phyloP scores from a whole-genome alignment of 371 early-diverging fungal species.

The Actinomortierella ambigua region DNA sequence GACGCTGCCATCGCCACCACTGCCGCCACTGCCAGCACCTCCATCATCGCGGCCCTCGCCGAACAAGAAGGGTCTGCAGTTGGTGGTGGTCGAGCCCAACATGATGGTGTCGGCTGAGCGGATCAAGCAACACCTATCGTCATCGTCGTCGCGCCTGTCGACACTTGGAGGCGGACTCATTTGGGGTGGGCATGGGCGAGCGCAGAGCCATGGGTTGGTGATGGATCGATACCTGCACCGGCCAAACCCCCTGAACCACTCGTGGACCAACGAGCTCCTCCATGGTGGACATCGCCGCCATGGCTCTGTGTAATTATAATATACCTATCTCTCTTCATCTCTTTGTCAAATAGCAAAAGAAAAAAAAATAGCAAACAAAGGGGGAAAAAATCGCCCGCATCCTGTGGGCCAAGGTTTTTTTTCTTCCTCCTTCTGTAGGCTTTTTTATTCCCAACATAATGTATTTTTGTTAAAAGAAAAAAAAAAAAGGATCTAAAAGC shows the following conservation, averaged over 20 bases:
- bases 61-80: too few species aligned
- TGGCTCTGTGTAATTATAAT: slow-evolving; percentile 20
- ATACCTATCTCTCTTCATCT: not conserved
- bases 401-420: not conserved
- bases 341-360: not conserved
- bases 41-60: too few species aligned
- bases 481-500: too few species aligned
- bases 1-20: too few species aligned
- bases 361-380: too few species aligned
- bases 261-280: slow-evolving; percentile 16
- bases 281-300: slow-evolving; percentile 23
- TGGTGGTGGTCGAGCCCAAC: slow-evolving; percentile 19
- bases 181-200: slow-evolving; percentile 13
- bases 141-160: too few species aligned
- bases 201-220: slow-evolving; percentile 30
- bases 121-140: too few species aligned
- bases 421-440: too few species aligned
- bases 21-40: too few species aligned
- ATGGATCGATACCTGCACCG: slow-evolving; percentile 27
- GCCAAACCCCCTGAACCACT: slow-evolving; percentile 11
- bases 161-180: too few species aligned
- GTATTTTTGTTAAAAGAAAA: too few species aligned
- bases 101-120: too few species aligned
- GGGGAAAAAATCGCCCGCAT: not conserved
- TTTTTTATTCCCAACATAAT: not conserved